A percentile compares a stretch with the other conserved stretches of the same genome.
Conservation (phyloP, 2,329 filamentous ascomycete species). For the Hypoxylon sp. region DNA sequence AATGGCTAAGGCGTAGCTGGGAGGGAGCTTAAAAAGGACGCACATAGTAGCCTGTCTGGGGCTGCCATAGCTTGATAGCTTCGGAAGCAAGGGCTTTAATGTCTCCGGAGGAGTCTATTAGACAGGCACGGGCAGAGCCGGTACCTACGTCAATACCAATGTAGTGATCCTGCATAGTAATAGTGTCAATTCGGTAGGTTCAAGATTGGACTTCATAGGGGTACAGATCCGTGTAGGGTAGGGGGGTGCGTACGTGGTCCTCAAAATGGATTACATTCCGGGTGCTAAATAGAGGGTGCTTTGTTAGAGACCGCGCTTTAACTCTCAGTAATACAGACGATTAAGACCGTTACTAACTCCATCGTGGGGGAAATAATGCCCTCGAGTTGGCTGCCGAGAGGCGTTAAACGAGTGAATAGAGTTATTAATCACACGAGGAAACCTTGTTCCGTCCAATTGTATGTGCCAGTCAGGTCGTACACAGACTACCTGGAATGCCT, state of each 20-base stretch:
- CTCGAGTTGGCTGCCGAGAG: slow-evolving; percentile 31
- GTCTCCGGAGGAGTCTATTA: slow-evolving; percentile 92
- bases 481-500: slow-evolving; percentile 6
- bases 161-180: slow-evolving; percentile 67
- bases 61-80: slow-evolving; percentile 85
- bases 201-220: slow-evolving; percentile 19
- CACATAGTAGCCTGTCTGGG: slow-evolving; percentile 81
- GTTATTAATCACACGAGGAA: slow-evolving; percentile 36
- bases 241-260: slow-evolving; percentile 51
- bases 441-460: slow-evolving; percentile 39
- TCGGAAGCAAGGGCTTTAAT: slow-evolving; percentile 83
- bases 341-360: slow-evolving; percentile 42
- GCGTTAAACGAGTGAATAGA: slow-evolving; percentile 40
- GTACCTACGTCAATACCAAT: slow-evolving; percentile 97
- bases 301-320: slow-evolving; percentile 27
- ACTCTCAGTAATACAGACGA: slow-evolving; percentile 28
- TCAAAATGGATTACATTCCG: slow-evolving; percentile 55
- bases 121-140: slow-evolving; percentile 93
- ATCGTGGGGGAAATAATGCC: slow-evolving; percentile 38
- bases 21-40: slow-evolving; percentile 47
- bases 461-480: slow-evolving; percentile 22
- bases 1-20: slow-evolving; percentile 20
- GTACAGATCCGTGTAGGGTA: background rate
- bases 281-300: slow-evolving; percentile 48
- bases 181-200: slow-evolving; percentile 44